Conservation (phyloP, 2,329 filamentous ascomycete genomes). For the Xylariaceae sp. region DNA sequence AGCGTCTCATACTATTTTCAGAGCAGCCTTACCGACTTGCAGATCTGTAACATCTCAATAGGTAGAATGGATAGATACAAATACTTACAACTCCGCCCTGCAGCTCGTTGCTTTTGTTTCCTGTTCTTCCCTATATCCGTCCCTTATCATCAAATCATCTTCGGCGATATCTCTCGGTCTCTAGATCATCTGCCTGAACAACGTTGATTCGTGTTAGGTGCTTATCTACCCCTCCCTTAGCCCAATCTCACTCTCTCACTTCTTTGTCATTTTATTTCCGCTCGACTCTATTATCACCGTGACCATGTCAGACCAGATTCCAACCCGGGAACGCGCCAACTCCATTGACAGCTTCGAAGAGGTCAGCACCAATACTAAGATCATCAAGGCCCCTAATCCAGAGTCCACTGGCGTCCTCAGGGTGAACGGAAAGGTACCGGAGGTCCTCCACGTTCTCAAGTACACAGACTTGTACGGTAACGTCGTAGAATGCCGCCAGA, state of each 20-base stretch:
- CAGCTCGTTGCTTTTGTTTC: neutral
- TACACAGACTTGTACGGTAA: constrained; percentile 45
- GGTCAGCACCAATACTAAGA: constrained; percentile 32
- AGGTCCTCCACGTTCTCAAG: constrained; percentile 50
- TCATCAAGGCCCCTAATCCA: constrained; percentile 15
- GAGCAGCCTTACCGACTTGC: too few relatives aligned
- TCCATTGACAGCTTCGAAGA: constrained; percentile 44
- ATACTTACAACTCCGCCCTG: constrained; percentile 1
- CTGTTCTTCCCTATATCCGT: neutral
- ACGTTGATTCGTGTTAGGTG: neutral
- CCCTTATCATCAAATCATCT: neutral
- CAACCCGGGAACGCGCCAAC: constrained; percentile 21
- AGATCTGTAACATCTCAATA: neutral
- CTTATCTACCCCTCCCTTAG: too few relatives aligned
- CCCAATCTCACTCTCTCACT: too few relatives aligned
- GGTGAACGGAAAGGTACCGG: constrained; percentile 41
- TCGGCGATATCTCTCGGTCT: neutral
- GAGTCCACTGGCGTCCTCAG: constrained; percentile 26
- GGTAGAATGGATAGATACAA: constrained; percentile 13
- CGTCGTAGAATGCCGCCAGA: constrained; percentile 43
- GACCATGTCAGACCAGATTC: constrained; percentile 8
- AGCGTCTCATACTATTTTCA: too few relatives aligned
- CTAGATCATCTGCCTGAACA: neutral
- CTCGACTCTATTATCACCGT: too few relatives aligned
- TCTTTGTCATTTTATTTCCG: neutral